Percentiles rank a stretch among this genome's conserved stretches.
These are phyloP conservation scores for Hawksworthiomyces lignivorus DNA, from an alignment of 2,329 filamentous ascomycete genomes.

Conservation along the genomic window DNA sequence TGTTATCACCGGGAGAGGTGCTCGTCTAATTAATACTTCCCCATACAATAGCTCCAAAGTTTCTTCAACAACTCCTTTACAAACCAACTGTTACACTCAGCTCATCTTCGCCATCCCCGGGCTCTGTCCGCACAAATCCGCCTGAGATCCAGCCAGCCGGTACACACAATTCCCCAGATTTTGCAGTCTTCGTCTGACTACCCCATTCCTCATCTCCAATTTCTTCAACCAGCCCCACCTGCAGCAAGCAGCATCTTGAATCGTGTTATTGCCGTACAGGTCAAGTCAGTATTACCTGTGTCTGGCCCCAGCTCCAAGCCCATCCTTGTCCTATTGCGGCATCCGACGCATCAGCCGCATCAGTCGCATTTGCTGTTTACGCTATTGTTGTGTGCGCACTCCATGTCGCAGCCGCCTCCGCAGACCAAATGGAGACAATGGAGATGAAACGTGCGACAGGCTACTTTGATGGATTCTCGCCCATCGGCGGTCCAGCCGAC, in stretches of 20 bases:
- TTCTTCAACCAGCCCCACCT: no score
- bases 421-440: slow-evolving; percentile 5
- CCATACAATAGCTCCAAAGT: no score
- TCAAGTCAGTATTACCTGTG: no score
- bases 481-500: not conserved
- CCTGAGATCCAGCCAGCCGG: not conserved
- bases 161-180: no score
- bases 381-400: not conserved
- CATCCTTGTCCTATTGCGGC: no score
- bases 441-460: slow-evolving; percentile 12
- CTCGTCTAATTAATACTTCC: no score
- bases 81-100: no score
- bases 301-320: no score
- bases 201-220: not conserved
- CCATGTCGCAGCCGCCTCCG: slow-evolving; percentile 11
- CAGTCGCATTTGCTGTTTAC: no score
- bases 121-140: slow-evolving; percentile 3
- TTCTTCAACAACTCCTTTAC: not conserved
- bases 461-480: slow-evolving; percentile 10
- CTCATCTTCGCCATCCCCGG: slow-evolving; percentile 1
- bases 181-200: not conserved
- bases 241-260: no score
- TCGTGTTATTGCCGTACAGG: no score
- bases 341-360: no score
- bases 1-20: slow-evolving; percentile 10